Conservation (phyloP, 495 filamentous ascomycete species). For the Penicillium diatomitis region DNA sequence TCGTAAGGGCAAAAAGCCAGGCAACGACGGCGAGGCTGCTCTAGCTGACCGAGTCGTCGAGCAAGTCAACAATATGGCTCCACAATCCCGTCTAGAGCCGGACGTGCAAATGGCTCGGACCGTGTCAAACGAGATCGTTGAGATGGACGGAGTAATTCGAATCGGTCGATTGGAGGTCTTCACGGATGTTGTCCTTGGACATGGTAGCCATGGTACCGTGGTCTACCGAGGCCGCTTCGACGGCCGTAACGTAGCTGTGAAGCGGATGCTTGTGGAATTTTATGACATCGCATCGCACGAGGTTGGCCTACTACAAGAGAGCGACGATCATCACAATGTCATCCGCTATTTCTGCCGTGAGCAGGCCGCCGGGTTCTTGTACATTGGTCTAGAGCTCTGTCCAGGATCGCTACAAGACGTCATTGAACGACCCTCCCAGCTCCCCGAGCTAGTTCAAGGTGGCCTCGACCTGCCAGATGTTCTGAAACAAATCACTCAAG, state of each 20-base stretch:
- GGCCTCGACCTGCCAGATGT: conserved; percentile 52
- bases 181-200: conserved; percentile 63
- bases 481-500: conserved; percentile 77
- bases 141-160: conserved; percentile 47
- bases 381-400: conserved; percentile 94
- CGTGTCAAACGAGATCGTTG: conserved; percentile 30
- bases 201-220: conserved; percentile 76
- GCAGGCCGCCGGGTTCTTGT: conserved; percentile 80
- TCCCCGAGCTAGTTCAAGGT: conserved; percentile 46
- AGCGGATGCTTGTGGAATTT: conserved; percentile 90
- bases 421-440: conserved; percentile 57
- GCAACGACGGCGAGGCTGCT: conserved; percentile 33
- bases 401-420: conserved; percentile 87
- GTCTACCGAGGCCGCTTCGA: conserved; percentile 82
- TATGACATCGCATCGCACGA: conserved; percentile 94
- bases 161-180: conserved; percentile 68
- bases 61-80: conserved; percentile 26
- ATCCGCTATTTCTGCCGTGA: conserved; percentile 94
- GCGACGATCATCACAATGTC: conserved; percentile 92
- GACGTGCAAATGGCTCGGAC: conserved; percentile 40
- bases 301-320: conserved; percentile 79
- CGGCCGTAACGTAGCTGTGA: conserved; percentile 87
- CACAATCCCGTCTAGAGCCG: conserved; percentile 44
- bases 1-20: conserved; percentile 49
- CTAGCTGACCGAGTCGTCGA: conserved; percentile 36